Conservation (phyloP, 495 filamentous ascomycete genomes). For the Aspergillus incahuasiensis region DNA sequence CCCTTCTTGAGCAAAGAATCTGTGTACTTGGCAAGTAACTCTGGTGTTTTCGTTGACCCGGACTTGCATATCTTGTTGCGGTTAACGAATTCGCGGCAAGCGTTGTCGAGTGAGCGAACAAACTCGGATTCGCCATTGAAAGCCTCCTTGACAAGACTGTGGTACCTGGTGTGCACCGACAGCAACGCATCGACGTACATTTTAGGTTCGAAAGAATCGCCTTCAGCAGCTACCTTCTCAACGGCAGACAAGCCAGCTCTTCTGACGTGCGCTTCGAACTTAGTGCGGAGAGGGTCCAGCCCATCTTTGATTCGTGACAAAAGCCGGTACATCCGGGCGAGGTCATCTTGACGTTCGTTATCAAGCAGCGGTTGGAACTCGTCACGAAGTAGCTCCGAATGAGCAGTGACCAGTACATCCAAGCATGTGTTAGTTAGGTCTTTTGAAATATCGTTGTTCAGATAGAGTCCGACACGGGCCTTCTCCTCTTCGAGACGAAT, state of each 20-base stretch:
- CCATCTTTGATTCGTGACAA: conserved; percentile 89
- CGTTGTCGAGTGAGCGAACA: conserved; percentile 92
- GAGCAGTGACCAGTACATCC: conserved; percentile 80
- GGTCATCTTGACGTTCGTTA: conserved; percentile 89
- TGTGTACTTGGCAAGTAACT: conserved; percentile 93
- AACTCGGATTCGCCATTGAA: conserved; percentile 97
- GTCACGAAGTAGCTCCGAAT: conserved; percentile 78
- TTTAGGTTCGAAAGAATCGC: conserved; percentile 90
- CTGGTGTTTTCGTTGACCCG: conserved; percentile 86
- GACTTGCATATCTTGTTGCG: conserved; percentile 91
- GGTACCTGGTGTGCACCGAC: conserved; percentile 90
- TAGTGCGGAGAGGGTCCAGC: conserved; percentile 78
- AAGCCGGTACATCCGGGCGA: conserved; percentile 93
- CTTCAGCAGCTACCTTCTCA: conserved; percentile 84
- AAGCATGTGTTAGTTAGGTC: conserved; percentile 84
- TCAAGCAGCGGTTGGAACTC: conserved; percentile 96
- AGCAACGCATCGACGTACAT: conserved; percentile 93
- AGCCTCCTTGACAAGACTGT: conserved; percentile 82
- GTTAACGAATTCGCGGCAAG: conserved; percentile 96
- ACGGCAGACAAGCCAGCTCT: conserved; percentile 83
- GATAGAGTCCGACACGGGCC: conserved; percentile 85
- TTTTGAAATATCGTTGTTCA: conserved; percentile 81
- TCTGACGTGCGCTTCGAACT: conserved; percentile 89
- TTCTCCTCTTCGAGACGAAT: conserved; percentile 89
- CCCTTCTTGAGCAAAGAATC: conserved; percentile 92